These are phyloP conservation scores for Monsonia emarginata DNA, from an alignment of 441 rosid genomes.

Conservation along the genomic window DNA sequence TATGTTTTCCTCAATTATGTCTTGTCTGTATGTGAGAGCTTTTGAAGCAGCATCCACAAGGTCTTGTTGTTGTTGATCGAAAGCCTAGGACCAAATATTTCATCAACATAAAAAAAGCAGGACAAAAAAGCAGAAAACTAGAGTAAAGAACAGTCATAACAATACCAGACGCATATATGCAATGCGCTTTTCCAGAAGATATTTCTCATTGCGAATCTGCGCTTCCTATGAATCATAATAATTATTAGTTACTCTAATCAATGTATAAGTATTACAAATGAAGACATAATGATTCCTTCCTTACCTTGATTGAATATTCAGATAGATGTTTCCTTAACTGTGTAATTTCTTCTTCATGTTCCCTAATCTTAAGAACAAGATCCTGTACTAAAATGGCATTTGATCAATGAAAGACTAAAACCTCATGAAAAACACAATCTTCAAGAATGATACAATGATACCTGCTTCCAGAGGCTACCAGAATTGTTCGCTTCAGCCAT, in stretches of 20 bases:
- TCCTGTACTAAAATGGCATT: slow-evolving; percentile 36
- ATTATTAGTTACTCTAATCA: slow-evolving; percentile 18
- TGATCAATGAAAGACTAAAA: slow-evolving; percentile 4
- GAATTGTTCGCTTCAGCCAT: slow-evolving; percentile 45
- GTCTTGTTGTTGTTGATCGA: slow-evolving; percentile 97
- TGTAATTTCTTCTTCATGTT: slow-evolving; percentile 80
- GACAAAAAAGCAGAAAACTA: slow-evolving; percentile 6
- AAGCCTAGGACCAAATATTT: slow-evolving; percentile 51
- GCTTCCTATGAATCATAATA: slow-evolving; percentile 55
- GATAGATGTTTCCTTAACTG: slow-evolving; percentile 70
- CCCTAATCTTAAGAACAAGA: slow-evolving; percentile 50
- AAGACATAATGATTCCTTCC: slow-evolving; percentile 9
- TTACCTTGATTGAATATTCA: slow-evolving; percentile 80
- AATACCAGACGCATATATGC: slow-evolving; percentile 88
- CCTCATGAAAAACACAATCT: slow-evolving; percentile 8
- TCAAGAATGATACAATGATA: slow-evolving; percentile 22
- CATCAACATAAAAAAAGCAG: background rate
- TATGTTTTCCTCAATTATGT: slow-evolving; percentile 94
- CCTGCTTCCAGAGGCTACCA: slow-evolving; percentile 71
- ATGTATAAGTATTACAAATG: background rate
- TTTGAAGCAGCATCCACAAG: slow-evolving; percentile 95
- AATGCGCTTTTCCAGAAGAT: slow-evolving; percentile 81
- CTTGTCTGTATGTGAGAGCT: slow-evolving; percentile 94
- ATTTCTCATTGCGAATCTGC: slow-evolving; percentile 74
- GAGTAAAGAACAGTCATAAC: slow-evolving; percentile 1